Evolutionary conservation across 306 rosid genomes (phyloP), one percentile per base, ranked within the genome.

Genomic region (Lupinus albus): DNA sequence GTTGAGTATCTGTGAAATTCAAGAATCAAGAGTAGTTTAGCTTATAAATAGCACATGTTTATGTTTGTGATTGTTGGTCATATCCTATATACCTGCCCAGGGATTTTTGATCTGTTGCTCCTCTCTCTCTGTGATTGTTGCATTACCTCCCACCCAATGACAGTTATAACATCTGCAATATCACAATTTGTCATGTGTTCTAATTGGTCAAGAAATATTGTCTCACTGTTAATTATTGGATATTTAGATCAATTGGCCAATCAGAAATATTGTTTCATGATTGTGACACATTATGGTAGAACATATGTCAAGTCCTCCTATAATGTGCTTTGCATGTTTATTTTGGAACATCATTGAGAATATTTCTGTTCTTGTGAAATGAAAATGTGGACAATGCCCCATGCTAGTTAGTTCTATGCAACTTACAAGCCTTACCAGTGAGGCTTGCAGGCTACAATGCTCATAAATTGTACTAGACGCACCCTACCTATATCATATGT

Each of bases 1-100:
- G 73, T 70, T 49, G 52, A 67, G 71, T 84, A 74, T 81, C 82
- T 84, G 63, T 68, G 63, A 82, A 70, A 75, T 78, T 86, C 47
- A 73, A 62, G 76, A 76, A n/a, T n/a, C n/a, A n/a, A n/a, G n/a
- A n/a, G 85, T 77, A 35, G 73, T 80, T 72, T 70, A 74, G 79
- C 80, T 71, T 64, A 72, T 72, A 54, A 69, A 69, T 30, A 59
- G 53, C 60, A 72, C 30, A 41, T 64, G 64, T 48, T 74, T 53
- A 25, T 32, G 10, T 17, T 42, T 68, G 64, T 75, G 55, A 42
- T 55, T 78, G 75, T 59, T 53, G 55, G 65, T 62, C 20, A 73
- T 63, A 77, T 78, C 12, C 45, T 59, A 32, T 69, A 25, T 74
- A 65, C 52, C 39, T 41, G 39, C 38, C 48, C 8, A 55, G 53